Percentiles rank a stretch among this genome's conserved stretches.
Conservation (phyloP, 345 rosid species). For the Dipteronia dyeriana region DNA sequence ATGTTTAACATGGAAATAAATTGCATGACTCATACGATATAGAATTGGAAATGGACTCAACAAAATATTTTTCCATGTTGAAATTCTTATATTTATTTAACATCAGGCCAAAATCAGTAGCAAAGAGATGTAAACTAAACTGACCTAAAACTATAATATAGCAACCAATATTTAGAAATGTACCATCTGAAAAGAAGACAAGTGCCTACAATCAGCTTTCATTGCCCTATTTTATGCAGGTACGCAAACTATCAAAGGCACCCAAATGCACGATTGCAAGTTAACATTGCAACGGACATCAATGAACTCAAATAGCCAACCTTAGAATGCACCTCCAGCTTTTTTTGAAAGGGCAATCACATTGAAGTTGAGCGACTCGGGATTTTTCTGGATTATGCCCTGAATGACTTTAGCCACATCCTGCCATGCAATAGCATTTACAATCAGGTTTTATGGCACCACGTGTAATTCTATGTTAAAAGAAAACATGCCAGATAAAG, state of each 20-base stretch:
- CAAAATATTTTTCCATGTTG: neutral
- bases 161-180: neutral
- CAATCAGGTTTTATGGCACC: neutral
- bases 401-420: conserved; percentile 74
- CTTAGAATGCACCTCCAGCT: conserved; percentile 20
- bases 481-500: neutral
- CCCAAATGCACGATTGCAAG: neutral
- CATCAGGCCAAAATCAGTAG: neutral
- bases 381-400: conserved; percentile 79
- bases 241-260: neutral
- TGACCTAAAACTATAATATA: conserved; percentile 1
- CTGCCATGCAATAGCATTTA: conserved; percentile 36
- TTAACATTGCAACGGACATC: neutral
- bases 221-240: neutral
- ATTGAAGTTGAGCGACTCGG: conserved; percentile 74
- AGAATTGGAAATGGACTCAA: neutral
- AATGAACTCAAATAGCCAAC: conserved; percentile 1
- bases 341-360: conserved; percentile 71
- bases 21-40: neutral
- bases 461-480: neutral
- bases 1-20: neutral
- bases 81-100: neutral
- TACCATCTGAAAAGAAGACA: conserved; percentile 5
- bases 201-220: conserved; percentile 2
- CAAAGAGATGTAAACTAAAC: neutral